phyloP scores from a whole-genome alignment of 257 asterid species.

The Lantana camara region DNA sequence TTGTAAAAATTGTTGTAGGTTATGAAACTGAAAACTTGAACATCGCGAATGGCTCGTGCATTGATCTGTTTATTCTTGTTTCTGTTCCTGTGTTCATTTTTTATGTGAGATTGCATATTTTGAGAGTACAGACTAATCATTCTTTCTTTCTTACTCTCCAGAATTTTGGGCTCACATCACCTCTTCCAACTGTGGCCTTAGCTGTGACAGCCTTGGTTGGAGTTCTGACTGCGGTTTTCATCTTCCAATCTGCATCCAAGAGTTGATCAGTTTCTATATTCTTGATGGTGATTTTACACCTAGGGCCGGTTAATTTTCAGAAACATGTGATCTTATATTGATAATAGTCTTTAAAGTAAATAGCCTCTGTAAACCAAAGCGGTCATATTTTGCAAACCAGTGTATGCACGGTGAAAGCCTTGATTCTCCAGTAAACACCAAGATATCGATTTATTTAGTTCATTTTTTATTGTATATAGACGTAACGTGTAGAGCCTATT shows the following conservation, averaged over 20 bases:
- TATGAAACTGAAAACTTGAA: too few relatives aligned
- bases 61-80: not conserved
- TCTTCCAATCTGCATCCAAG: constrained; percentile 86
- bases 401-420: constrained; percentile 23
- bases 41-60: too few relatives aligned
- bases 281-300: constrained; percentile 3
- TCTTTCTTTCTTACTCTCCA: constrained; percentile 22
- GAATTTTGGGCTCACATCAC: constrained; percentile 50
- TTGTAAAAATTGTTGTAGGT: too few relatives aligned
- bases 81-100: not conserved
- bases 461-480: not conserved
- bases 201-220: constrained; percentile 84
- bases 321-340: not conserved
- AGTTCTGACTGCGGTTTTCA: constrained; percentile 72
- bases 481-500: too few relatives aligned
- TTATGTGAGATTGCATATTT: not conserved
- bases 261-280: constrained; percentile 34
- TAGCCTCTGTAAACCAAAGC: constrained; percentile 12
- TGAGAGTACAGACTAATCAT: not conserved
- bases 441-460: not conserved
- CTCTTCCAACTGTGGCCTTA: constrained; percentile 53
- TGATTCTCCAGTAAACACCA: not conserved
- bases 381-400: constrained; percentile 19
- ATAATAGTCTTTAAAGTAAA: constrained; percentile 4
- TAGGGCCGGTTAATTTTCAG: not conserved